phyloP scores from a whole-genome alignment of 2,329 filamentous ascomycete genomes.

The Colletotrichum cordylinicola region DNA sequence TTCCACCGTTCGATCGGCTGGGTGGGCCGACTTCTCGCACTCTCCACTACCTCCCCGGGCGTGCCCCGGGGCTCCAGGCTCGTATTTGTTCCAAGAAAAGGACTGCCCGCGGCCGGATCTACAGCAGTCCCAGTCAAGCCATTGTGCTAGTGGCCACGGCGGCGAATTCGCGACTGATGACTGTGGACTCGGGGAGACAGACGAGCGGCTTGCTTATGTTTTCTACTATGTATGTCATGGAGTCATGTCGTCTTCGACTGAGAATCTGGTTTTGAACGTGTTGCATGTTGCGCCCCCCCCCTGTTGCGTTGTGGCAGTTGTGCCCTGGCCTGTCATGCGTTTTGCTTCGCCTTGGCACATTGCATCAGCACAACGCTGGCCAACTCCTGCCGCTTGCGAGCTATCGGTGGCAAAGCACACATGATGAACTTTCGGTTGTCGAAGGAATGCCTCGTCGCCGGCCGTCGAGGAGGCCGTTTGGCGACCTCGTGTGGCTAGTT shows the following conservation, averaged over 20 bases:
- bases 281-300: not conserved
- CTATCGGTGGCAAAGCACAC: no score
- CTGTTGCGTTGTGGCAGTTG: not conserved
- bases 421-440: no score
- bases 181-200: not conserved
- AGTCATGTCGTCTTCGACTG: not conserved
- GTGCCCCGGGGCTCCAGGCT: not conserved
- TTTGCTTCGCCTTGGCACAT: not conserved
- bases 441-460: no score
- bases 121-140: not conserved
- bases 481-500: no score
- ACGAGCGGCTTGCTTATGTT: not conserved
- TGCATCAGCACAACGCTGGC: not conserved
- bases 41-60: not conserved
- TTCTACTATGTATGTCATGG: not conserved
- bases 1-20: not conserved
- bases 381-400: no score
- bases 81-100: conserved; percentile 23
- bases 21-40: conserved; percentile 6
- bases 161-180: not conserved
- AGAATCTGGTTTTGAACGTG: not conserved
- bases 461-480: no score
- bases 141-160: not conserved
- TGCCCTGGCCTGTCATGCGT: not conserved
- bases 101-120: conserved; percentile 13